Evolutionary conservation across 2,329 filamentous ascomycete species (phyloP).

Genomic region (Ceratocystis colombiana): DNA sequence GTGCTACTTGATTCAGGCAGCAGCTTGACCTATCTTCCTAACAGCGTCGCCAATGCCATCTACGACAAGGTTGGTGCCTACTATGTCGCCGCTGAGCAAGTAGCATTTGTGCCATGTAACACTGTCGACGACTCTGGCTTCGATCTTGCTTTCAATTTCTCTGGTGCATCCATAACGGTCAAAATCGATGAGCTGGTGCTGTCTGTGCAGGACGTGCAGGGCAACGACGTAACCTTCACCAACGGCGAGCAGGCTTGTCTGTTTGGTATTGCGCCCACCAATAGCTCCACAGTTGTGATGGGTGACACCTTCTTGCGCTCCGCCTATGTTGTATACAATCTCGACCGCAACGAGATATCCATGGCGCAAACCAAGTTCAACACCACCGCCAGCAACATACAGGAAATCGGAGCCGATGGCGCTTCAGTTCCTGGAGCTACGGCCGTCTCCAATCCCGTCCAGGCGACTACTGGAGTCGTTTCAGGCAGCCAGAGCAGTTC

Average conservation of each 20-base stretch:
- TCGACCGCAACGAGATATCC: conserved; percentile 60
- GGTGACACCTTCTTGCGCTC: conserved; percentile 67
- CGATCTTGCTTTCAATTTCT: conserved; percentile 37
- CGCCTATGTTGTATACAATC: conserved; percentile 66
- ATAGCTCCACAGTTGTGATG: conserved; percentile 47
- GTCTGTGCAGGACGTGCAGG: conserved; percentile 39
- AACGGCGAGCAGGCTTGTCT: conserved; percentile 50
- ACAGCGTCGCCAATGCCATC: conserved; percentile 44
- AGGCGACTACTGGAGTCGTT: conserved; percentile 39
- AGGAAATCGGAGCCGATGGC: conserved; percentile 45
- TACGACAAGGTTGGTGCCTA: conserved; percentile 50
- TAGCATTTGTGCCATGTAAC: conserved; percentile 54
- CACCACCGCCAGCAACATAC: conserved; percentile 36
- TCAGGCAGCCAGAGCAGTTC: conserved; percentile 20
- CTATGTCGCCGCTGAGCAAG: conserved; percentile 44
- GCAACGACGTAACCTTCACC: conserved; percentile 41
- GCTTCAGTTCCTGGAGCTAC: conserved; percentile 46
- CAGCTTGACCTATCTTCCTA: conserved; percentile 56
- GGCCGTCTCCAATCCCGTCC: conserved; percentile 40
- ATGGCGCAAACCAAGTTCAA: conserved; percentile 59
- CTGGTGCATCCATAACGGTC: conserved; percentile 43
- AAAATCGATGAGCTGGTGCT: conserved; percentile 51
- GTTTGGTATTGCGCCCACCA: conserved; percentile 56
- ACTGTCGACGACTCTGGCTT: conserved; percentile 42
- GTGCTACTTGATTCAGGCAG: conserved; percentile 64